Base-by-base conservation (phyloP, 2,329 filamentous ascomycete genomes). In the Akanthomyces muscarius region DNA sequence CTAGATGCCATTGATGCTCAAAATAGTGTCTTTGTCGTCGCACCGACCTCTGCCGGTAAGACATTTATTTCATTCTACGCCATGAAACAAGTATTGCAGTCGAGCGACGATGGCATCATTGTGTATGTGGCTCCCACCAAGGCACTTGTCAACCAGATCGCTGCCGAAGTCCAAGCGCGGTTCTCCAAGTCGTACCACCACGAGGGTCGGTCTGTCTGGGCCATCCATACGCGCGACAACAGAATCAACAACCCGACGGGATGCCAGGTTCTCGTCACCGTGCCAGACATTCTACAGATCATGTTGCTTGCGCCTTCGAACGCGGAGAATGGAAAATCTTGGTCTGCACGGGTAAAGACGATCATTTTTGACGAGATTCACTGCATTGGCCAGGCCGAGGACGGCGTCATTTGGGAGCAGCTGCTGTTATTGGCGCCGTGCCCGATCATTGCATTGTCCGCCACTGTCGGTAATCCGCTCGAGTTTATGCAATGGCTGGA, bases 321-420 rank as follows among this genome's bases (percentile, higher is more conserved):
- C 67, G 87, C 89, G 4, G 83, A 81, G 10, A 76, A 78, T 2
- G 55, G 67, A 1, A 76, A 68, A 33, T 73, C 80, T 0, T 94
- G 89, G 89, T 83, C 89, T 0, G 80, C 80, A 4, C 78, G 87
- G 59, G 82, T 93, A 16, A 89, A 86, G 68, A 82, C 89, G 55
- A 92, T 93, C 70, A 91, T 93, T 57, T 93, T 93, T 64, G 90
- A 94, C 69, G 90, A 94, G 75, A 86, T 93, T 2, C 90, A 94
- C 71, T 91, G 85, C 41, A 93, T 94, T 64, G 89, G 90, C 0
- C 86, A 92, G 71, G 83, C 86, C 0, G 87, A 92, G 8, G 89
- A 93, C 67, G 89, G 89, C 59, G 77, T 92, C 1, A 80, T 92
- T 2, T 94, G 89, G 89, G 89, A 94, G 69, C 89, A 93, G 70